A percentile compares a stretch with the other conserved stretches of the same genome.
These are phyloP conservation scores for Rhodotorula sp. DNA, from an alignment of 1,284 basidiomycete genomes.

Conservation along the genomic window DNA sequence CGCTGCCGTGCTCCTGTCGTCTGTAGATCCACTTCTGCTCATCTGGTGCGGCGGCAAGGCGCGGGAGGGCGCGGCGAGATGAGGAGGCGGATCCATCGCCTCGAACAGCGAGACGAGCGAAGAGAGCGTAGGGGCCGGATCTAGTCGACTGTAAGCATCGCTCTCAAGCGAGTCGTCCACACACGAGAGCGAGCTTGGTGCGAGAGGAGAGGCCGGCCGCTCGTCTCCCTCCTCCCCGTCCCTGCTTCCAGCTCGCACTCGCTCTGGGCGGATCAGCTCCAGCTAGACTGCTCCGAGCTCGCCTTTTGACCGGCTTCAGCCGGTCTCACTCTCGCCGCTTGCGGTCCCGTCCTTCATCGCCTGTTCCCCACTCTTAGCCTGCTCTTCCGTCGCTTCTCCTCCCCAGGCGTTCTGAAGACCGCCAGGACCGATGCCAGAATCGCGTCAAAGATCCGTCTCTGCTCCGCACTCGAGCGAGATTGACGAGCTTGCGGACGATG, in stretches of 20 bases:
- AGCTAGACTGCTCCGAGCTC: too few relatives aligned
- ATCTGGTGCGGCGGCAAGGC: neutral
- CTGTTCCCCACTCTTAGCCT: neutral
- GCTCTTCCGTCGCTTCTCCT: neutral
- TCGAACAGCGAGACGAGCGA: neutral
- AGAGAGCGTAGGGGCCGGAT: too few relatives aligned
- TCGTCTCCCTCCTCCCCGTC: neutral
- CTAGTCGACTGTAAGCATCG: neutral
- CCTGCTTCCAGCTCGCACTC: neutral
- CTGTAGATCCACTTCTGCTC: neutral
- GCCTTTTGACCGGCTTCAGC: too few relatives aligned
- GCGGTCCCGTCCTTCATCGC: neutral
- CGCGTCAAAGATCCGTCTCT: too few relatives aligned
- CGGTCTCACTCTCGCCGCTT: neutral
- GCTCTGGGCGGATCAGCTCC: too few relatives aligned
- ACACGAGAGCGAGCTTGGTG: neutral
- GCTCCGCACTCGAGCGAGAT: neutral
- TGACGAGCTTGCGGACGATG: constrained; percentile 10
- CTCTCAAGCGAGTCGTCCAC: neutral
- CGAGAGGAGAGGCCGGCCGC: neutral
- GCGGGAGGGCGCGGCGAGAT: neutral
- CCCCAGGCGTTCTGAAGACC: neutral
- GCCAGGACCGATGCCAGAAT: neutral
- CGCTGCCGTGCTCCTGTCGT: neutral
- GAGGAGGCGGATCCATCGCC: neutral